These are phyloP conservation scores for Phytophthora megakarya DNA, from an alignment of 352 stramenopile species.

Conservation along the genomic window DNA sequence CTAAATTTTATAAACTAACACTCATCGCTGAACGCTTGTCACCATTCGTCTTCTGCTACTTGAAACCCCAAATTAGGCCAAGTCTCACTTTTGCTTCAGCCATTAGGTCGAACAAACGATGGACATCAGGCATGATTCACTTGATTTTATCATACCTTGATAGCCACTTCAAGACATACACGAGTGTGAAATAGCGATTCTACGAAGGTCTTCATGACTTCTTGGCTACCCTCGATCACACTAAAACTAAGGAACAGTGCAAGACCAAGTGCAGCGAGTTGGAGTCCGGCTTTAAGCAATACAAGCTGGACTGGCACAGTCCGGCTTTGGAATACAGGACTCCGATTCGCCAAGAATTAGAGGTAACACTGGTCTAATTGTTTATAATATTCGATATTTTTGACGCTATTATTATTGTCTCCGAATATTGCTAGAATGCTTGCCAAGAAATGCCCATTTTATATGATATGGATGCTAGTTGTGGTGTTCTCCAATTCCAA, in stretches of 20 bases:
- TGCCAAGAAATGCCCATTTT: slow-evolving; percentile 1
- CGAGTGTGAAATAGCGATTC: neutral
- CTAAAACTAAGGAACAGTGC: neutral
- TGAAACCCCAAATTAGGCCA: too few relatives aligned
- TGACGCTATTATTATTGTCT: too few relatives aligned
- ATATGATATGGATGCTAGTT: slow-evolving; percentile 5
- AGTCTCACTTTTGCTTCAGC: too few relatives aligned
- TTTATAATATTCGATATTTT: too few relatives aligned
- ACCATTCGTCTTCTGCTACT: too few relatives aligned
- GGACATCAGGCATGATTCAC: too few relatives aligned
- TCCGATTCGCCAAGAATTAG: neutral
- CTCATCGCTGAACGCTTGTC: too few relatives aligned
- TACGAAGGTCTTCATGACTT: neutral
- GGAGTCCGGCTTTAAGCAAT: neutral
- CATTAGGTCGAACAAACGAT: too few relatives aligned
- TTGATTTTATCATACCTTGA: too few relatives aligned
- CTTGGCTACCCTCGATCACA: neutral
- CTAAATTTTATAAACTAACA: too few relatives aligned
- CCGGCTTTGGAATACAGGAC: neutral
- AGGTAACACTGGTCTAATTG: neutral
- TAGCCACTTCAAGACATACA: too few relatives aligned
- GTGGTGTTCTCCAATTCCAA: too few relatives aligned
- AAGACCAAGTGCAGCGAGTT: neutral
- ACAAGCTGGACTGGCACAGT: slow-evolving; percentile 1
- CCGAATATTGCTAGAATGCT: slow-evolving; percentile 2